Evolutionary conservation across 495 filamentous ascomycete species (phyloP), one percentile per base, ranked within the genome.

Genomic region (Diplogelasinospora grovesii): DNA sequence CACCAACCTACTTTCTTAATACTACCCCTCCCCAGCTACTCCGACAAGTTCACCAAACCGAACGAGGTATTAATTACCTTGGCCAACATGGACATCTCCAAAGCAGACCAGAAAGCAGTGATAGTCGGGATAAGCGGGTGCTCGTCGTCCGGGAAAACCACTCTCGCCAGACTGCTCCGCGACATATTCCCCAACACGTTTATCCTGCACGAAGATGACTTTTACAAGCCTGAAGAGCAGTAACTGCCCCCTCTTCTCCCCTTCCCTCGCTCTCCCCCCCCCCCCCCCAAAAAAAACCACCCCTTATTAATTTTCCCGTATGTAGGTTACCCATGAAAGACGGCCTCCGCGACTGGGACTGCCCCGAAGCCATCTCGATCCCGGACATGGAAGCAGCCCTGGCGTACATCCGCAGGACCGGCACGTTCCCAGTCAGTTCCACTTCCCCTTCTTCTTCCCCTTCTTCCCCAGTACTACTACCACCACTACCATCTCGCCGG

Each of bases 141-240:
- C 37, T 88, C 85, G 13, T 85, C 76, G 13, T 81, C 77, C 54
- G 86, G 86, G 22, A 90, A 90, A 65, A 89, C 85, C 10, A 89
- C 85, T 30, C 68, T 89, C 10, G 78, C 85, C 27, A 71, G 86
- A 3, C 71, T 89, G 8, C 68, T 95, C 7, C 79, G 82, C 36
- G 71, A 75, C 32, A 76, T 89, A 43, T 86, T 93, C 46, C 73
- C 77, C 7, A 61, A 69, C 36, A 77, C 79, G 2, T 89, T 86
- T 49, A 83, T 95, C 46, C 70, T 96, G 27, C 89, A 95, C 57
- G 78, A 92, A 58, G 90, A 97, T 64, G 90, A 97, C 60, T 97
- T 95, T 58, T 97, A 88, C 60, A 75, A 73, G 25, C 56, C 85
- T 1, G 89, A 96, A 53, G 57, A 72, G n/a, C 66, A 82, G 77